These are phyloP conservation scores for Chenopodium formosanum DNA, from an alignment of 148 eudicot species.

Conservation along the genomic window DNA sequence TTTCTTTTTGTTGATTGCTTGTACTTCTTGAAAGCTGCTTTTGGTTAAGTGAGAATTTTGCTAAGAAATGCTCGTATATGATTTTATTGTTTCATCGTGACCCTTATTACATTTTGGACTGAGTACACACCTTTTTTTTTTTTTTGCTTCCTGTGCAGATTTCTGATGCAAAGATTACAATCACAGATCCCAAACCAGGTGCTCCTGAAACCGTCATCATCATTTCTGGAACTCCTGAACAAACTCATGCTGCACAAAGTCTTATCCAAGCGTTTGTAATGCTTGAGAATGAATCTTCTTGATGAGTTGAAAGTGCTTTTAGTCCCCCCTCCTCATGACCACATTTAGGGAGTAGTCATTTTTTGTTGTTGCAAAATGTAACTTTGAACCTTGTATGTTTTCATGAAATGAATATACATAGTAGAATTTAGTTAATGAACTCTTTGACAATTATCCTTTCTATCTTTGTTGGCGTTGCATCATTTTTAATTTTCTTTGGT, in stretches of 20 bases:
- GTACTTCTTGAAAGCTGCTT: neutral
- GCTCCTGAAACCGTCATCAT: constrained; percentile 71
- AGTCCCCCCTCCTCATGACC: neutral
- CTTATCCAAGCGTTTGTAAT: constrained; percentile 94
- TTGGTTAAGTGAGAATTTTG: neutral
- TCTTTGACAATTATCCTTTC: neutral
- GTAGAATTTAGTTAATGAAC: neutral
- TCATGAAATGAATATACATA: constrained; percentile 1
- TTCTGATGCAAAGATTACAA: constrained; percentile 76
- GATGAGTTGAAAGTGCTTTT: constrained; percentile 10
- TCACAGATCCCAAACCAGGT: constrained; percentile 76
- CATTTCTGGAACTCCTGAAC: constrained; percentile 94
- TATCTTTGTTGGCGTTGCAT: neutral
- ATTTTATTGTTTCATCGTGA: neutral
- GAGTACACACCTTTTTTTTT: neutral
- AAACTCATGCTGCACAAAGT: constrained; percentile 91
- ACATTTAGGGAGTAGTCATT: constrained; percentile 12
- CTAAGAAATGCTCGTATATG: neutral
- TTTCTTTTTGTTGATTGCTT: neutral
- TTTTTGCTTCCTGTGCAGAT: constrained; percentile 47
- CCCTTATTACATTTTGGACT: neutral
- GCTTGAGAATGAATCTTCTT: constrained; percentile 59
- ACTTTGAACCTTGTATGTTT: neutral
- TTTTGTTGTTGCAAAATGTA: constrained; percentile 2
- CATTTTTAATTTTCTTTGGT: neutral